Evolutionary conservation across 2,329 filamentous ascomycete genomes (phyloP), one percentile per base, ranked within the genome.

Genomic region (Aspergillus awamori): DNA sequence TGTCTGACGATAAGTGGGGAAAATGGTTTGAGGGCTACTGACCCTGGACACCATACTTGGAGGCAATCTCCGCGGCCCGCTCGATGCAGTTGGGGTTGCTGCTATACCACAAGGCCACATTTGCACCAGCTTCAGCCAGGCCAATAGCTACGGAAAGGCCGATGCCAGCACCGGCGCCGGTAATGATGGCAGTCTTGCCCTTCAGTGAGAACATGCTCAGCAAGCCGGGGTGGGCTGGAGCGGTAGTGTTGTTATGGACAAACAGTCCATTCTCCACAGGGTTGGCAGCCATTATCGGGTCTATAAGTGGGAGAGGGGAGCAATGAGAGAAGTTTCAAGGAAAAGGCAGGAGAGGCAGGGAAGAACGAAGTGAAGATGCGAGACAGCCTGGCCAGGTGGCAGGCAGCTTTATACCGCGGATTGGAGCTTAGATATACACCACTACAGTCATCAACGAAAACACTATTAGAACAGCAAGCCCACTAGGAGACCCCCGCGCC

Each of bases 101-200:
- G 72, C 90, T 88, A 72, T 90, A 91, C 86, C 87, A 90, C 54
- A 91, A 85, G 28, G 87, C 88, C 22, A 91, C 86, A 66, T 91
- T 89, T 60, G 88, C 88, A 53, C 89, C 89, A 15, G 88, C 87
- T 72, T 92, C 89, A 15, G 89, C 88, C 33, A 87, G 81, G 1
- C 81, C 87, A 36, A 88, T 79, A 13, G 87, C 88, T 28, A 90
- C 82, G 5, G 83, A 82, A 26, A 89, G 79, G 45, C 89, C 89
- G 65, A 91, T 90, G 36, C 89, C 89, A 38, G 87, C 87, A 36
- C 86, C 89, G 11, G 88, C 88, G 61, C 89, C 89, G 1, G 87
- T 85, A 45, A 91, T 84, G 65, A 91, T 89, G 33, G 88, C 88
- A 2, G 89, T 91, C 68, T 86, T 85, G 47, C 87, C 88, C 70